phyloP scores from a whole-genome alignment of 306 rosid genomes.

The Quercus suber region DNA sequence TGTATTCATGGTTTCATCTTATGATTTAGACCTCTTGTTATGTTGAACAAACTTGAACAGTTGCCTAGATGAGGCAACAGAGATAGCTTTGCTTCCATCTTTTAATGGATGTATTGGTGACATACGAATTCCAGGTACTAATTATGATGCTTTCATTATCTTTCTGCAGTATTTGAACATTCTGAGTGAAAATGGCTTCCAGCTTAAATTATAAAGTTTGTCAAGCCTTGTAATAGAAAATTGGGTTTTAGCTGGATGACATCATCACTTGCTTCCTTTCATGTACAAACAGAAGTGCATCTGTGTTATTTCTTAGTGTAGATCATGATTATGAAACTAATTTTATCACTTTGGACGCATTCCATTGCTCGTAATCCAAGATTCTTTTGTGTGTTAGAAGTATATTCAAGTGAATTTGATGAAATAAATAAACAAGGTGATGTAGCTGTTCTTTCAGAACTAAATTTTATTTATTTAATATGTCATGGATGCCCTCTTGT shows the following conservation, averaged over 20 bases:
- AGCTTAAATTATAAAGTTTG: conserved; percentile 1
- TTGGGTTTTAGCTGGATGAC: background rate
- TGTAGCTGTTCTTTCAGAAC: background rate
- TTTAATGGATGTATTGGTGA: conserved; percentile 63
- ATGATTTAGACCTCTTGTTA: conserved; percentile 23
- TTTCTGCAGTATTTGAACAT: background rate
- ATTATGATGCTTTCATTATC: conserved; percentile 3
- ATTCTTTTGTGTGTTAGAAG: background rate
- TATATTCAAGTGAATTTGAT: conserved; percentile 1
- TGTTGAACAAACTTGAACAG: conserved; percentile 39
- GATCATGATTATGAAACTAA: background rate
- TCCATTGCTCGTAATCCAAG: background rate
- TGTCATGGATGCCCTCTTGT: conserved; percentile 18
- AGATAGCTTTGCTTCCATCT: conserved; percentile 55
- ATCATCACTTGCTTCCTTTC: conserved; percentile 3
- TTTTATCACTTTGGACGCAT: background rate
- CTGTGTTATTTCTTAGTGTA: background rate
- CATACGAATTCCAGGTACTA: conserved; percentile 63
- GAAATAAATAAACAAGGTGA: conserved; percentile 10
- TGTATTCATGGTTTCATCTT: conserved; percentile 5
- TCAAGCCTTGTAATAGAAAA: background rate
- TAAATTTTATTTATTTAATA: background rate
- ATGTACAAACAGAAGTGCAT: background rate
- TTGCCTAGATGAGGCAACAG: conserved; percentile 85
- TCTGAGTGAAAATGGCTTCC: conserved; percentile 20